Base-by-base conservation (phyloP, 192 early-diverging fungal genomes). In the Powellomyces hirtus region DNA sequence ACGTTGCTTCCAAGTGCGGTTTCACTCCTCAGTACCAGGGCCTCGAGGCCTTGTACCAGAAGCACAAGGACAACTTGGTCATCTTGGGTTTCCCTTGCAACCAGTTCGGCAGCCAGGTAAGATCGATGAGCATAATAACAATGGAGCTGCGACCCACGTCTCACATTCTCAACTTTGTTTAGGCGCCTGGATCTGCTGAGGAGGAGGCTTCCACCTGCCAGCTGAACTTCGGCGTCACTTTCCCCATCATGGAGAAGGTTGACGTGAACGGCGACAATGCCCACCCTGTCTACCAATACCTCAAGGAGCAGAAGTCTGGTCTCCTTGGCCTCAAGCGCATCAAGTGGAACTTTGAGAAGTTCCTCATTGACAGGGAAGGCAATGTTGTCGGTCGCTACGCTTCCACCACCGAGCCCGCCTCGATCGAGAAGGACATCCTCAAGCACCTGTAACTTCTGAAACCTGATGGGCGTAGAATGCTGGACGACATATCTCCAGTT, bases 241-340 rank as follows among this genome's bases (percentile, higher is more conserved):
- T 96, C 84, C 90, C 92, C n/a, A 81, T 96, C 60, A 84, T 91
- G 74, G 85, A 88, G 59, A 95, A 95, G 74, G 74, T 92, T 36
- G 88, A 95, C 61, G 93, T 82, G 16, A 86, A 86, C 68, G 84
- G 84, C 20, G 57, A 71, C 27, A 46, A 70, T 33, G 73, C 53
- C 14, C 63, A 77, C 42, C 78, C 78, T 0, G 26, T 86, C 22
- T 86, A 75, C 71, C 24, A 52, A 14, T 82, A 64, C 60, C 66
- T 84, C 44, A 84, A 84, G 60, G 38, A 13, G 27, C 56, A 77
- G 37, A 75, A 68, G 27, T 46, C 72, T 18, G 73, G 74, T 44
- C 60, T 76, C 52, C 69, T 77, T 16, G 64, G 75, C 33, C 38
- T 75, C 37, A 22, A 61, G 13, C n/a, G 69, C 18, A 71, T 78